Percentiles rank a stretch among this genome's conserved stretches.
phyloP scores from a whole-genome alignment of 805 yeast genomes.

The Metschnikowia corniflorae region DNA sequence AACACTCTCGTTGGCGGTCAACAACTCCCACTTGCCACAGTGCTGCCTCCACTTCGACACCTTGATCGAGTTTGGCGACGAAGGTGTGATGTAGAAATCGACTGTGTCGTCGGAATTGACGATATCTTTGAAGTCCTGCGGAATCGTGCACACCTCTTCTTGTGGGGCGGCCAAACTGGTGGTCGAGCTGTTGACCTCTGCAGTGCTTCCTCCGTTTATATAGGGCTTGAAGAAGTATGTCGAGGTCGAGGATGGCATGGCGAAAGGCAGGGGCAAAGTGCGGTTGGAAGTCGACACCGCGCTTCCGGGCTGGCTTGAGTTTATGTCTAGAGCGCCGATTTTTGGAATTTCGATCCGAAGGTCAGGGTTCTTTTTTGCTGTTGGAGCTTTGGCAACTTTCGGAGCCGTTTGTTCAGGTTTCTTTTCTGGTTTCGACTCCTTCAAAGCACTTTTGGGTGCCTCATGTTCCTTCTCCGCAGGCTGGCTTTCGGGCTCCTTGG shows the following conservation, averaged over 20 bases:
- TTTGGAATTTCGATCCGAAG: slow-evolving; percentile 18
- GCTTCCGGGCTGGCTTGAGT: slow-evolving; percentile 12
- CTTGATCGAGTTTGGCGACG: slow-evolving; percentile 34
- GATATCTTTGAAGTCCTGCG: slow-evolving; percentile 32
- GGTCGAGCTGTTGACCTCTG: slow-evolving; percentile 3
- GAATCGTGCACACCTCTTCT: slow-evolving; percentile 28
- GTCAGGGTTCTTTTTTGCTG: slow-evolving; percentile 7
- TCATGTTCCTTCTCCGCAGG: neutral
- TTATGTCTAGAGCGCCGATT: slow-evolving; percentile 9
- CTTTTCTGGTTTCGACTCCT: neutral
- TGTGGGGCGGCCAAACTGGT: slow-evolving; percentile 6
- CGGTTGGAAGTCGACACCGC: slow-evolving; percentile 17
- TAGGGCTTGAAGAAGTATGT: slow-evolving; percentile 37
- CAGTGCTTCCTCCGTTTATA: slow-evolving; percentile 8
- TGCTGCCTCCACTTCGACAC: slow-evolving; percentile 41
- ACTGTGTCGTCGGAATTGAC: slow-evolving; percentile 37
- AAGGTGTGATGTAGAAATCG: slow-evolving; percentile 36
- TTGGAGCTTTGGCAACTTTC: neutral
- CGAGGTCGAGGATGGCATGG: slow-evolving; percentile 44
- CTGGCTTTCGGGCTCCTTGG: neutral
- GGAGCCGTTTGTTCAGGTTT: neutral
- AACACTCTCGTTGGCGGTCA: slow-evolving; percentile 34
- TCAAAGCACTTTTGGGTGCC: neutral
- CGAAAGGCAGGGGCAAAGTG: slow-evolving; percentile 37
- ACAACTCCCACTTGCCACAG: slow-evolving; percentile 44